Evolutionary conservation across 2,329 filamentous ascomycete species (phyloP).

Genomic region (Diaporthe ampelina): DNA sequence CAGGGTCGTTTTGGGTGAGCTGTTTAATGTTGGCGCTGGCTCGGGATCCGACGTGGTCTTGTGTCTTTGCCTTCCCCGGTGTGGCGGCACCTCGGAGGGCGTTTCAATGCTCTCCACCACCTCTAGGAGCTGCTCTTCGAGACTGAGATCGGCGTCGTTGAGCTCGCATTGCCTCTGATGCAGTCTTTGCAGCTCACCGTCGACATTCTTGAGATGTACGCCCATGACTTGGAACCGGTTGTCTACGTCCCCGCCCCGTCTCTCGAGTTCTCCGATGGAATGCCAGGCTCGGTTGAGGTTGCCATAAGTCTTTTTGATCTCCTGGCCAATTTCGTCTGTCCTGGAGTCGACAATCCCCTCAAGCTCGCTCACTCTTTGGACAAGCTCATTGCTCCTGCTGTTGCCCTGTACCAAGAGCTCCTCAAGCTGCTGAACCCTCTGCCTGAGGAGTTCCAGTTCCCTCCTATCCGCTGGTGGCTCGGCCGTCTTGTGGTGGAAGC

Average conservation of each 20-base stretch:
- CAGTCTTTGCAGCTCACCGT: conserved; percentile 60
- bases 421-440: conserved; percentile 49
- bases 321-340: conserved; percentile 63
- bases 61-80: conserved; percentile 46
- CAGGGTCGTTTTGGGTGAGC: conserved; percentile 1
- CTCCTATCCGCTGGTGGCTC: conserved; percentile 59
- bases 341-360: conserved; percentile 69
- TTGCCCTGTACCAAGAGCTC: conserved; percentile 27
- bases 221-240: conserved; percentile 56
- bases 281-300: conserved; percentile 69
- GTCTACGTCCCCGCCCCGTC: conserved; percentile 53
- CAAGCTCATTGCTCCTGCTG: conserved; percentile 53
- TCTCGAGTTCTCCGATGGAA: conserved; percentile 61
- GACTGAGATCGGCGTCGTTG: conserved; percentile 62
- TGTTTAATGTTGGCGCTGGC: not conserved
- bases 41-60: conserved; percentile 41
- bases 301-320: conserved; percentile 68
- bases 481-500: conserved; percentile 67
- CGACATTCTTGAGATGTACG: conserved; percentile 57
- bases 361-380: conserved; percentile 62
- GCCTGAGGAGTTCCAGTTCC: conserved; percentile 63
- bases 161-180: conserved; percentile 64
- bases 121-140: conserved; percentile 69
- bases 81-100: conserved; percentile 13
- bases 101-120: conserved; percentile 57